A percentile compares a stretch with the other conserved stretches of the same genome.
These are phyloP conservation scores for Plasmodium fragile DNA, from an alignment of 169 alveolate genomes.

Conservation along the genomic window DNA sequence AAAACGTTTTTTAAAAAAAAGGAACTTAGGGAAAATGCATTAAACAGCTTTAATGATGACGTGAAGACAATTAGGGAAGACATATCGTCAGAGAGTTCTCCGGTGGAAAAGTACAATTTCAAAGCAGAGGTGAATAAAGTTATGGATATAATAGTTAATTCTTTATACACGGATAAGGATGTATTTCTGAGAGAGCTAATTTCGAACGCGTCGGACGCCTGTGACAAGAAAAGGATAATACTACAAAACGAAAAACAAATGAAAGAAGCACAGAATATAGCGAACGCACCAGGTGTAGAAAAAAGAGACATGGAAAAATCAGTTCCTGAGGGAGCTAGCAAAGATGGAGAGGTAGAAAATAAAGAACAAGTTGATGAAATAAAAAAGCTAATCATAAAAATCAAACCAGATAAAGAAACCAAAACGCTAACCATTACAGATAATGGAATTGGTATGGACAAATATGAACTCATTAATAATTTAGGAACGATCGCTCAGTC, in stretches of 20 bases:
- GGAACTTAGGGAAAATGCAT: not conserved
- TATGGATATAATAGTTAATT: slow-evolving; percentile 99
- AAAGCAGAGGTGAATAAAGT: slow-evolving; percentile 98
- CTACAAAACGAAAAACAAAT: slow-evolving; percentile 93
- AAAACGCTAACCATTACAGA: slow-evolving; percentile 97
- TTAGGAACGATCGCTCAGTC: slow-evolving; percentile 99
- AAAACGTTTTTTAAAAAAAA: slow-evolving; percentile 53
- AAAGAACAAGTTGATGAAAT: slow-evolving; percentile 26
- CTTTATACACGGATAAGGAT: slow-evolving; percentile 98
- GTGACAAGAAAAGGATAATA: slow-evolving; percentile 97
- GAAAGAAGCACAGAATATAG: slow-evolving; percentile 94
- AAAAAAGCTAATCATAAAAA: slow-evolving; percentile 93
- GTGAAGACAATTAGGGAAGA: slow-evolving; percentile 37
- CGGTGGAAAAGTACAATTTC: slow-evolving; percentile 92
- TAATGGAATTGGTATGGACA: slow-evolving; percentile 99
- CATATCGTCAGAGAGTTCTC: slow-evolving; percentile 77
- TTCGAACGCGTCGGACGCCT: slow-evolving; percentile 99
- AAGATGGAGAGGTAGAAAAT: not conserved
- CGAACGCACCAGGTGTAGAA: slow-evolving; percentile 94
- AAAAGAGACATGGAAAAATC: slow-evolving; percentile 96
- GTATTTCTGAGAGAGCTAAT: slow-evolving; percentile 98
- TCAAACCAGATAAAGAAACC: slow-evolving; percentile 94
- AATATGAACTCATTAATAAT: slow-evolving; percentile 97
- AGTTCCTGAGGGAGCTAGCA: not conserved
- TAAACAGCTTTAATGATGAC: slow-evolving; percentile 27